Percentiles rank a stretch among this genome's conserved stretches.
Conservation (phyloP, 2,329 filamentous ascomycete species). For the Ceratocystis destructans region DNA sequence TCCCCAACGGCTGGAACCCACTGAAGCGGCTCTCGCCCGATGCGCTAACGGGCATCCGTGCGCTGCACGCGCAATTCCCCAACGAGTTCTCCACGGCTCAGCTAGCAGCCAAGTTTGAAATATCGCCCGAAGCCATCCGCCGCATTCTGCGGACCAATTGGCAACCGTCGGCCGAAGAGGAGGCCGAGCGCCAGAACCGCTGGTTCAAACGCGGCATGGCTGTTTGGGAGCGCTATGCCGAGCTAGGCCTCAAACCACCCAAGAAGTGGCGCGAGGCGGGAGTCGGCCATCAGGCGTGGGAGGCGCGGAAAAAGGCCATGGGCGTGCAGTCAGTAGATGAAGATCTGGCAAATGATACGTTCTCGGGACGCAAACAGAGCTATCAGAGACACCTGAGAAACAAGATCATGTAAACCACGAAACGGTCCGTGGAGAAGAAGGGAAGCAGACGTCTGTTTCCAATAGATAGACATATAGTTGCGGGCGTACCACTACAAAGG, state of each 20-base stretch:
- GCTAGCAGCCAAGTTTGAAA: slow-evolving; percentile 64
- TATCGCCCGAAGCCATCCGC: slow-evolving; percentile 77
- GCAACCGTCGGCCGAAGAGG: slow-evolving; percentile 44
- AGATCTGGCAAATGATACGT: neutral
- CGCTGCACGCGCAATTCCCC: slow-evolving; percentile 64
- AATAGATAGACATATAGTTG: too few species aligned
- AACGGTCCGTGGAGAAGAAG: too few species aligned
- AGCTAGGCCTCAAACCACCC: slow-evolving; percentile 48
- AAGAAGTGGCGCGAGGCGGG: slow-evolving; percentile 45
- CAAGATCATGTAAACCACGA: slow-evolving; percentile 15
- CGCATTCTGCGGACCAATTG: slow-evolving; percentile 75
- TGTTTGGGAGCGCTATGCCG: slow-evolving; percentile 47
- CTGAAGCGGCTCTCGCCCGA: slow-evolving; percentile 82
- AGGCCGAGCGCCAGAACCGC: slow-evolving; percentile 42
- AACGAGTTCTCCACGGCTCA: slow-evolving; percentile 59
- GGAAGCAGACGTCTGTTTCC: too few species aligned
- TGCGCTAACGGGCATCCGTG: slow-evolving; percentile 76
- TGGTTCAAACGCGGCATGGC: slow-evolving; percentile 48
- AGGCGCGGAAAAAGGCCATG: slow-evolving; percentile 9
- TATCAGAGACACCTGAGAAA: slow-evolving; percentile 11
- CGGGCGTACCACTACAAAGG: too few species aligned
- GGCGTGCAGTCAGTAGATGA: neutral
- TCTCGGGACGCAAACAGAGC: neutral
- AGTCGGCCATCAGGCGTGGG: slow-evolving; percentile 24
- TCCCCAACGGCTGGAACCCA: slow-evolving; percentile 68